Conservation (phyloP, 257 asterid species). For the Solanum raphanifolium region DNA sequence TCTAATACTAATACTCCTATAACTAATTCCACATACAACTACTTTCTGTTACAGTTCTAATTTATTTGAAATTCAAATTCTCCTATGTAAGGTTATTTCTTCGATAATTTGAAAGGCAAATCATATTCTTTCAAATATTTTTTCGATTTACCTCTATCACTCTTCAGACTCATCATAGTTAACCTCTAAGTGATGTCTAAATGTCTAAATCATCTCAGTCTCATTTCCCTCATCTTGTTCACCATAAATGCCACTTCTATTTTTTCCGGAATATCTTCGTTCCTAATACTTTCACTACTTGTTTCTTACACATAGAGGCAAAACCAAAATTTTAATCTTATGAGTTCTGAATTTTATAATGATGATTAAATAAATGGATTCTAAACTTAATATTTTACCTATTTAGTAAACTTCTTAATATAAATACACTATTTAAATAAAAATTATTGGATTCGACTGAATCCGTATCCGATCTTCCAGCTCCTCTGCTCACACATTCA, state of each 20-base stretch:
- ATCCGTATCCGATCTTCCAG: too few relatives aligned
- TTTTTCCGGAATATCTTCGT: not conserved
- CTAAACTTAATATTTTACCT: too few relatives aligned
- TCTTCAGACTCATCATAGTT: not conserved
- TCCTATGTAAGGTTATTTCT: not conserved
- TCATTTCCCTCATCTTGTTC: not conserved
- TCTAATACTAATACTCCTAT: not conserved
- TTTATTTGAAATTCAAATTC: too few relatives aligned
- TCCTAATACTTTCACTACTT: not conserved
- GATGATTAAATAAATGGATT: too few relatives aligned
- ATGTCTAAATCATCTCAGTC: not conserved
- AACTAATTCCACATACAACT: not conserved
- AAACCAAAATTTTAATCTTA: too few relatives aligned
- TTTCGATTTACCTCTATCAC: accelerated
- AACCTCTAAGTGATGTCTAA: not conserved
- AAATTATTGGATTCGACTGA: too few relatives aligned
- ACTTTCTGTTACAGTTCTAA: not conserved
- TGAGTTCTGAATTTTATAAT: too few relatives aligned
- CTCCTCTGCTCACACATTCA: too few relatives aligned
- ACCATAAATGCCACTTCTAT: not conserved
- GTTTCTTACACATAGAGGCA: not conserved
- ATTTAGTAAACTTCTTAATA: too few relatives aligned
- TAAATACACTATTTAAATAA: too few relatives aligned
- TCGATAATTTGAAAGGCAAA: not conserved
- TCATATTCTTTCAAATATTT: not conserved